These are phyloP conservation scores for Stereum hirsutum DNA, from an alignment of 1,284 basidiomycete species.

Conservation along the genomic window DNA sequence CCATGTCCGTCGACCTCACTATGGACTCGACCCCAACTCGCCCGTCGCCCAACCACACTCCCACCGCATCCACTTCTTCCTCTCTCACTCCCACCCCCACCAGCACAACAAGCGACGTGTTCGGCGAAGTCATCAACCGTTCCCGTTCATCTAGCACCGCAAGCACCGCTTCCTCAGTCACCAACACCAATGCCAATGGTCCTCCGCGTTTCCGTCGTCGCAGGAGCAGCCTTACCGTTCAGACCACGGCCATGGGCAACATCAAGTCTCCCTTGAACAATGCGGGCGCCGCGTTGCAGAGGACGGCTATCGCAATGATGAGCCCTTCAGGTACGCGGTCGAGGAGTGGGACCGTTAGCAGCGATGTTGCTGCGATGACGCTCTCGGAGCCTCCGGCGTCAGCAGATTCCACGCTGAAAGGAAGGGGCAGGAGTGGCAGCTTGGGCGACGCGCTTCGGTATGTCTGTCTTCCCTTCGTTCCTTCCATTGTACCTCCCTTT, in stretches of 20 bases:
- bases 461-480: too few species aligned
- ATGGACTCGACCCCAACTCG: conserved; percentile 12
- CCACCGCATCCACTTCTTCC: neutral
- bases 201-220: conserved; percentile 33
- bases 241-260: conserved; percentile 32
- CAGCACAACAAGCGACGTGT: conserved; percentile 4
- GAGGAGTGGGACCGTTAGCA: conserved; percentile 32
- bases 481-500: too few species aligned
- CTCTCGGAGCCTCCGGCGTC: conserved; percentile 18
- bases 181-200: conserved; percentile 5
- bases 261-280: conserved; percentile 42
- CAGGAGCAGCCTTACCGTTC: conserved; percentile 43
- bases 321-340: conserved; percentile 21
- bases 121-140: too few species aligned
- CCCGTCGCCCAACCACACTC: neutral
- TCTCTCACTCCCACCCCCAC: neutral
- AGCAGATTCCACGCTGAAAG: conserved; percentile 20
- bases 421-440: conserved; percentile 42
- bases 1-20: conserved; percentile 5
- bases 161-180: conserved; percentile 8
- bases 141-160: conserved; percentile 12
- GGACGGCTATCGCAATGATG: conserved; percentile 28
- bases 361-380: conserved; percentile 13
- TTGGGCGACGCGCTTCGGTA: conserved; percentile 25
- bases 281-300: conserved; percentile 35